Evolutionary conservation across 2,329 filamentous ascomycete species (phyloP), one percentile per base, ranked within the genome.

Genomic region (Ophioceras dolichostomum): DNA sequence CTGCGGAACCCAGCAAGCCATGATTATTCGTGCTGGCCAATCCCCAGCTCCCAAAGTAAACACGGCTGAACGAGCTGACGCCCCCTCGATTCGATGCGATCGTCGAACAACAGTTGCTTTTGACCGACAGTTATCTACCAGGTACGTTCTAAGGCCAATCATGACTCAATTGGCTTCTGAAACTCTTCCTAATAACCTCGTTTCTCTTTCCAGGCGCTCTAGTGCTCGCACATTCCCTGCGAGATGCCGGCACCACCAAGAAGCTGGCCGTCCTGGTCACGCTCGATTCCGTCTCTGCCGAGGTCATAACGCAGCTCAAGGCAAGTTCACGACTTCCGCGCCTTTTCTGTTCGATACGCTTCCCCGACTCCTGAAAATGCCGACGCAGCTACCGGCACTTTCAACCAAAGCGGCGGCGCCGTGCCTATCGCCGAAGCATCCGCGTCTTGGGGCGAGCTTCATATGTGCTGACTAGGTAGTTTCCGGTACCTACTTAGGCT

Each of bases 111-210:
- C 60, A 95, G 89, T 83, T 98, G 58, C 76, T 96, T 39, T 68
- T 94, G 64, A 94, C 76, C 64, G 88, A 98, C 63, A 74, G 74
- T 44, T 98, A 98, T 60, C 75, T 98, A 36, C 89, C 91, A 57
- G 88, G 88, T 93, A 68, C 52, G 62, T 58, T 39, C n/a, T 8
- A 26, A n/a, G 10, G 33, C 20, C 16, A 14, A 17, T 22, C 4
- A n/a, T 16, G 28, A 13, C 28, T 14, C 38, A 27, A 33, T 44
- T 41, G 18, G 10, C 22, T 26, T 29, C 37, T 39, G 39, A 41
- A 38, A 16, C 37, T 36, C 33, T 34, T 38, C 38, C 45, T 48
- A 43, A 45, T 40, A 26, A n/a, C n/a, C n/a, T n/a, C n/a, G n/a
- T n/a, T n/a, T 36, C 32, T 18, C 17, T 45, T 34, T 46, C 27